These are phyloP conservation scores for Aspergillus fischeri DNA, from an alignment of 2,329 filamentous ascomycete genomes.

Conservation along the genomic window DNA sequence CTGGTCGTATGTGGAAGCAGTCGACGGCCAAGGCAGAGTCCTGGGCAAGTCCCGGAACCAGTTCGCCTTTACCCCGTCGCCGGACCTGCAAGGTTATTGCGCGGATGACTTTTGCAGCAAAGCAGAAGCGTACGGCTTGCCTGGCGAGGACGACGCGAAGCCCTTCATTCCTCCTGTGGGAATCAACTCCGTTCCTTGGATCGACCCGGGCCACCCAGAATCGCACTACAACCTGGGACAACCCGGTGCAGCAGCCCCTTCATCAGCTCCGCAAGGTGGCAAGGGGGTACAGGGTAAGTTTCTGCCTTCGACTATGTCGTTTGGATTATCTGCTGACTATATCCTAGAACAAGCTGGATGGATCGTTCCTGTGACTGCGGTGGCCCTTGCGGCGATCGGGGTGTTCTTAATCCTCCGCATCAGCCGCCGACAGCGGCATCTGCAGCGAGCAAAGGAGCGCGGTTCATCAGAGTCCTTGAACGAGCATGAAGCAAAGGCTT, in stretches of 20 bases:
- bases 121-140: conserved; percentile 25
- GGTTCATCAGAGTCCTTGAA: conserved; percentile 15
- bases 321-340: neutral
- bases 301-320: neutral
- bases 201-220: conserved; percentile 24
- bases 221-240: conserved; percentile 15
- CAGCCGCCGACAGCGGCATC: conserved; percentile 7
- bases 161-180: conserved; percentile 27
- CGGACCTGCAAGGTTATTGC: conserved; percentile 30
- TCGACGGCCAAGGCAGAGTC: conserved; percentile 28
- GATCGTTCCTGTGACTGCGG: conserved; percentile 9
- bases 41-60: conserved; percentile 31
- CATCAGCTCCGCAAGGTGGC: neutral
- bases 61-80: conserved; percentile 36
- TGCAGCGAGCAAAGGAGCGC: conserved; percentile 1
- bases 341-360: conserved; percentile 8
- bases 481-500: conserved; percentile 16
- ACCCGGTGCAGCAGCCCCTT: conserved; percentile 6
- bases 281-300: conserved; percentile 10
- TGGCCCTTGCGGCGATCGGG: conserved; percentile 6
- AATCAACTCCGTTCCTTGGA: conserved; percentile 32
- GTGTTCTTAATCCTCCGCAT: conserved; percentile 9
- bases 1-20: conserved; percentile 34
- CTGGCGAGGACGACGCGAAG: conserved; percentile 23
- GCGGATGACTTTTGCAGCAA: conserved; percentile 27